These are phyloP conservation scores for Trichoderma sp. DNA, from an alignment of 2,329 filamentous ascomycete genomes.

Conservation along the genomic window DNA sequence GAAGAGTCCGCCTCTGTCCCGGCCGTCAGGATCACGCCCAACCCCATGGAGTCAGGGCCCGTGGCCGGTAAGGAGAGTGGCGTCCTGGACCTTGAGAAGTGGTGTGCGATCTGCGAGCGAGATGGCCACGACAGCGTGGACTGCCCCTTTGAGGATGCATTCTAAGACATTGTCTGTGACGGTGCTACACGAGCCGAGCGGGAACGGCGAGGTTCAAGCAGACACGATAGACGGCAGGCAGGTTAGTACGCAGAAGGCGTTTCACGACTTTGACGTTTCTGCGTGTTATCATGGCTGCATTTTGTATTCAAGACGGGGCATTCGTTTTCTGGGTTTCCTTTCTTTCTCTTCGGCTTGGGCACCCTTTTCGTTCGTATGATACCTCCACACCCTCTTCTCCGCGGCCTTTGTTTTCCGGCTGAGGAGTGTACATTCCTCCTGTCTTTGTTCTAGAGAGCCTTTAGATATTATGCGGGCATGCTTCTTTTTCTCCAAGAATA, in stretches of 20 bases:
- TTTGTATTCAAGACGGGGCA: conserved; percentile 32
- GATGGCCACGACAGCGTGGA: conserved; percentile 97
- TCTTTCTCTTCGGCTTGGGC: conserved; percentile 34
- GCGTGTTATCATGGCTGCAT: conserved; percentile 25
- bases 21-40: conserved; percentile 57
- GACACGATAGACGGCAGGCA: conserved; percentile 25
- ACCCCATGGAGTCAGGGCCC: conserved; percentile 66
- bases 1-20: conserved; percentile 42
- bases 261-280: conserved; percentile 31
- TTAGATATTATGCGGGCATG: conserved; percentile 17
- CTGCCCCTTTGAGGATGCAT: conserved; percentile 86
- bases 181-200: neutral
- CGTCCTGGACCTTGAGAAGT: conserved; percentile 80
- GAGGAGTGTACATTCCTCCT: conserved; percentile 7
- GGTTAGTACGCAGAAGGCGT: conserved; percentile 25
- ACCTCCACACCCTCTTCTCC: conserved; percentile 37
- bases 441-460: conserved; percentile 11
- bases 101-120: conserved; percentile 95
- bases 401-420: conserved; percentile 31
- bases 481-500: conserved; percentile 31
- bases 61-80: conserved; percentile 78
- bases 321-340: conserved; percentile 26
- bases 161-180: conserved; percentile 44
- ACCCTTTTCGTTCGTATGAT: conserved; percentile 39
- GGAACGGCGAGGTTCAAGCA: neutral